Evolutionary conservation across 371 early-diverging fungal species (phyloP).

Genomic region (Circinella umbellata): DNA sequence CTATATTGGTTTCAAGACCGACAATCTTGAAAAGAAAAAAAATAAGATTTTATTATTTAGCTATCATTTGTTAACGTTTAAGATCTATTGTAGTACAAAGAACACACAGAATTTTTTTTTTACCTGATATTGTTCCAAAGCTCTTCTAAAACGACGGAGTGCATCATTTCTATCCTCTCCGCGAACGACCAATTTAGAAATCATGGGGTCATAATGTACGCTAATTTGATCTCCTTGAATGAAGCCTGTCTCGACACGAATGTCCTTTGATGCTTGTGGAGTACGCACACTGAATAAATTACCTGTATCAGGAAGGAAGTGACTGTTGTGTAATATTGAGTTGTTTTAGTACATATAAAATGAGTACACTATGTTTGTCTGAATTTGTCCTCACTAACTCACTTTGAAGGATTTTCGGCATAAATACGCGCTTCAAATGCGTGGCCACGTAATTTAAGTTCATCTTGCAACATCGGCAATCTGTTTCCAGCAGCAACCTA

Average conservation of each 20-base stretch:
- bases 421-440: slow-evolving; percentile 98
- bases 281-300: slow-evolving; percentile 78
- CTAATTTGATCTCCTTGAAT: slow-evolving; percentile 89
- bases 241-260: slow-evolving; percentile 94
- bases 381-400: slow-evolving; percentile 22
- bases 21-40: slow-evolving; percentile 58
- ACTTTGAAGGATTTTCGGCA: slow-evolving; percentile 94
- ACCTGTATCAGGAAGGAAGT: slow-evolving; percentile 96
- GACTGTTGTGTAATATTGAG: slow-evolving; percentile 37
- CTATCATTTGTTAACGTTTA: neutral
- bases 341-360: neutral
- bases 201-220: slow-evolving; percentile 98
- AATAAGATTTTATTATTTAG: neutral
- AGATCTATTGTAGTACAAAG: neutral
- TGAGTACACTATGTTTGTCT: neutral
- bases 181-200: slow-evolving; percentile 92
- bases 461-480: slow-evolving; percentile 75
- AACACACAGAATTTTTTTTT: neutral
- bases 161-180: slow-evolving; percentile 88
- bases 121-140: slow-evolving; percentile 82
- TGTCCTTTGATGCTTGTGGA: slow-evolving; percentile 60
- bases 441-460: slow-evolving; percentile 79
- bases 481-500: slow-evolving; percentile 86
- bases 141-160: slow-evolving; percentile 77
- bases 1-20: slow-evolving; percentile 92